Conservation (phyloP, 768 basidiomycete species). For the Pleurotus citrinopileatus region DNA sequence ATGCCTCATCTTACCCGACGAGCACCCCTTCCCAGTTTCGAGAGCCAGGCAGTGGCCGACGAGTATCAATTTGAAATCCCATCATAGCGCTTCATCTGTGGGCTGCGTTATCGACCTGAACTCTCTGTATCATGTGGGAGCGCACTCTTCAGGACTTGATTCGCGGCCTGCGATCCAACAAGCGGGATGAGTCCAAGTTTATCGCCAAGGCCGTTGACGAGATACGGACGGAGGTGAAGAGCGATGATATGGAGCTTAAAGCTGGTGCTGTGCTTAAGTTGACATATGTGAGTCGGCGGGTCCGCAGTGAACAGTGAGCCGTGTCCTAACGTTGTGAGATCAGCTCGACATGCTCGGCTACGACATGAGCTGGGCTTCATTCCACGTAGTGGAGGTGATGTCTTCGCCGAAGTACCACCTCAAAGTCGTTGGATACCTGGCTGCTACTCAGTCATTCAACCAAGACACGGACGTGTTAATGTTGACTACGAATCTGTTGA, state of each 20-base stretch:
- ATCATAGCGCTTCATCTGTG: too few relatives aligned
- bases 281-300: conserved; percentile 74
- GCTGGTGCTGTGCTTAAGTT: conserved; percentile 94
- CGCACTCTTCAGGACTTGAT: conserved; percentile 94
- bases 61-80: too few relatives aligned
- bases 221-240: conserved; percentile 86
- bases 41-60: neutral
- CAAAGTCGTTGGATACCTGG: conserved; percentile 95
- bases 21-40: neutral
- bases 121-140: conserved; percentile 91
- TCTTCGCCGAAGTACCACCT: conserved; percentile 87
- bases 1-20: neutral
- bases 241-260: conserved; percentile 96
- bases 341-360: conserved; percentile 97
- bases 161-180: conserved; percentile 92
- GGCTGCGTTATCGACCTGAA: too few relatives aligned
- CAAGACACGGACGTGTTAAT: conserved; percentile 97
- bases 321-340: neutral
- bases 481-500: conserved; percentile 92
- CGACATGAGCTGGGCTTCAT: conserved; percentile 94
- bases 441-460: conserved; percentile 86
- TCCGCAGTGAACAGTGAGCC: neutral
- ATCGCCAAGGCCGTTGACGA: conserved; percentile 93
- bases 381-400: conserved; percentile 98
- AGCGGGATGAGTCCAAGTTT: conserved; percentile 89